Percentiles rank a stretch among this genome's conserved stretches.
Conservation (phyloP, 2,329 filamentous ascomycete species). For the Cladosporium sp. region DNA sequence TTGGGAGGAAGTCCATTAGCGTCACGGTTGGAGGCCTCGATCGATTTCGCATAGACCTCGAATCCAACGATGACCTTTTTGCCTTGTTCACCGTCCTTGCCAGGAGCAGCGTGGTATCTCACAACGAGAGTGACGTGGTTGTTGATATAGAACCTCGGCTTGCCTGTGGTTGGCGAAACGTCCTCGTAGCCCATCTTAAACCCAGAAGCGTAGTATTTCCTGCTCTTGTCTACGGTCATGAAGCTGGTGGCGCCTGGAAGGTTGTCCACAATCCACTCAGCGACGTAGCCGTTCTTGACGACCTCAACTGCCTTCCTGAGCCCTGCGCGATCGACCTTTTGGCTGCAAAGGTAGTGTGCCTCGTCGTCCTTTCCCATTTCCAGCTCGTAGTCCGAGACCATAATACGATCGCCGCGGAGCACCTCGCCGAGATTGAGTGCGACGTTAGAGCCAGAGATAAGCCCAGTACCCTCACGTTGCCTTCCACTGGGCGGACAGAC, state of each 20-base stretch:
- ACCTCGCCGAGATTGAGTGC: slow-evolving; percentile 82
- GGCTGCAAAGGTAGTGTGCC: slow-evolving; percentile 66
- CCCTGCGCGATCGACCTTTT: slow-evolving; percentile 57
- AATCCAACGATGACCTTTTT: slow-evolving; percentile 81
- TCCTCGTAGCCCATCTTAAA: slow-evolving; percentile 83
- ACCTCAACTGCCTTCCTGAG: slow-evolving; percentile 64
- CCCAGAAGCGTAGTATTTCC: slow-evolving; percentile 83
- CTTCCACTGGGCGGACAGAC: slow-evolving; percentile 72
- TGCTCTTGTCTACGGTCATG: slow-evolving; percentile 74
- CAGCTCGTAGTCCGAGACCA: slow-evolving; percentile 75
- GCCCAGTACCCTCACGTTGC: slow-evolving; percentile 56
- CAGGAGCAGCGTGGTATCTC: slow-evolving; percentile 66
- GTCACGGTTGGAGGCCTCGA: slow-evolving; percentile 56
- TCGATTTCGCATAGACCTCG: slow-evolving; percentile 83
- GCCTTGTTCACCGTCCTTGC: slow-evolving; percentile 60
- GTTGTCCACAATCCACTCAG: slow-evolving; percentile 91
- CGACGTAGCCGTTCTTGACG: slow-evolving; percentile 74
- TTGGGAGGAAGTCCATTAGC: slow-evolving; percentile 62
- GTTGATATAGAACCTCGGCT: slow-evolving; percentile 67
- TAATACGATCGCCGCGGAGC: slow-evolving; percentile 78
- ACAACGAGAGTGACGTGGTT: slow-evolving; percentile 85
- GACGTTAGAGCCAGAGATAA: slow-evolving; percentile 70
- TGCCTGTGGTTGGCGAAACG: slow-evolving; percentile 51
- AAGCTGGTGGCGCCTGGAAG: slow-evolving; percentile 84
- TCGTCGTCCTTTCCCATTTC: slow-evolving; percentile 68